A percentile compares a stretch with the other conserved stretches of the same genome.
Evolutionary conservation across 1,139 yeast species (phyloP).

Genomic region (Saccharomyces hybrid): DNA sequence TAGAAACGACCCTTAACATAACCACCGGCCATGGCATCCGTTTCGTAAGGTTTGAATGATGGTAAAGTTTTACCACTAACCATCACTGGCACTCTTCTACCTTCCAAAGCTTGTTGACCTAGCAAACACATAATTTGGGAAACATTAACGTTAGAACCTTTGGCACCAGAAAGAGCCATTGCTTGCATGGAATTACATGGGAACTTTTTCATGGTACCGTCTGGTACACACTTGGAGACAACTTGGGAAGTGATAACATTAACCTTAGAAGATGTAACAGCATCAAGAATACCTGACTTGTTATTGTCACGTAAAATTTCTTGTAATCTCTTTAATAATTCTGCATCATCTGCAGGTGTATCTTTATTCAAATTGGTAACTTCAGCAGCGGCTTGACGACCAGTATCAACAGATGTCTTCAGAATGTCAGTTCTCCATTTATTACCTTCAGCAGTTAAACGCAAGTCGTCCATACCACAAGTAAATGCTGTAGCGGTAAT

Average conservation of each 20-base stretch:
- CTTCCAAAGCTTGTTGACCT: conserved; percentile 99
- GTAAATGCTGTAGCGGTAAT: conserved; percentile 91
- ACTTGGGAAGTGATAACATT: conserved; percentile 88
- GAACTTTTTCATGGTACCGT: conserved; percentile 89
- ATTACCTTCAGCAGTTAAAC: conserved; percentile 88
- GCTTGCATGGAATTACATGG: conserved; percentile 98
- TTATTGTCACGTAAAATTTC: conserved; percentile 91
- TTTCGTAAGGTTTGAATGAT: conserved; percentile 91
- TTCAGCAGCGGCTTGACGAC: conserved; percentile 88
- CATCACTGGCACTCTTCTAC: conserved; percentile 99
- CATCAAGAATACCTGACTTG: conserved; percentile 91
- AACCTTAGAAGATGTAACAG: conserved; percentile 90
- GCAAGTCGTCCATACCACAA: conserved; percentile 99
- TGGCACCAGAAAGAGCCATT: conserved; percentile 98
- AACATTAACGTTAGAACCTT: conserved; percentile 96
- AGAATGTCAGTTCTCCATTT: conserved; percentile 79
- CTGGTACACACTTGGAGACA: conserved; percentile 91
- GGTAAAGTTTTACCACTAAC: conserved; percentile 97
- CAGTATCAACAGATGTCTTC: conserved; percentile 68
- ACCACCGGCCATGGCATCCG: conserved; percentile 98
- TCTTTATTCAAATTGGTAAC: conserved; percentile 71
- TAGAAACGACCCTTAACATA: conserved; percentile 95
- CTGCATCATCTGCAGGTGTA: conserved; percentile 57
- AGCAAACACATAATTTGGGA: conserved; percentile 98
- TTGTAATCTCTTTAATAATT: conserved; percentile 79